These are phyloP conservation scores for Epithele typhae DNA, from an alignment of 768 basidiomycete species.

Conservation along the genomic window DNA sequence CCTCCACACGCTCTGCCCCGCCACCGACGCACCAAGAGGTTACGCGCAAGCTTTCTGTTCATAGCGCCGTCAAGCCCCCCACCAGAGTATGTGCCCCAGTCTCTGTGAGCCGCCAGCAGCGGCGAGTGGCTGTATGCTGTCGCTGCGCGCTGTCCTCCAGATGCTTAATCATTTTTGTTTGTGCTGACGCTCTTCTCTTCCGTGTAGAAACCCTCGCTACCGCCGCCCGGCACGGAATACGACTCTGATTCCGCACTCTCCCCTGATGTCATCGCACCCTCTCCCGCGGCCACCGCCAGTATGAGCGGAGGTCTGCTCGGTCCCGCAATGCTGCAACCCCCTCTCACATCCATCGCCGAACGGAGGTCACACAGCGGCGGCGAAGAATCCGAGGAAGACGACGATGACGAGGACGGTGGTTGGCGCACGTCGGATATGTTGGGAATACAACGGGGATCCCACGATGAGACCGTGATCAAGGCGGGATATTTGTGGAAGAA, in stretches of 20 bases:
- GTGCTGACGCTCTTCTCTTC: constrained; percentile 3
- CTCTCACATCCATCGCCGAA: constrained; percentile 72
- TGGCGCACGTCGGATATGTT: constrained; percentile 53
- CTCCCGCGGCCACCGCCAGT: constrained; percentile 31
- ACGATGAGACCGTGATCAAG: constrained; percentile 74
- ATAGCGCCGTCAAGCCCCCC: constrained; percentile 51
- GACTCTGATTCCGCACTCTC: constrained; percentile 73
- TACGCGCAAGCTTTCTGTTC: constrained; percentile 78
- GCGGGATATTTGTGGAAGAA: constrained; percentile 86
- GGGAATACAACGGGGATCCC: constrained; percentile 41
- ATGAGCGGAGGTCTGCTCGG: constrained; percentile 21
- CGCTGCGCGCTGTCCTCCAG: too few species aligned
- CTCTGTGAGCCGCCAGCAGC: too few species aligned
- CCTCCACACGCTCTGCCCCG: constrained; percentile 31
- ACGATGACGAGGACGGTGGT: constrained; percentile 60
- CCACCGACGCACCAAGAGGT: constrained; percentile 87
- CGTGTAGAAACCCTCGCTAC: constrained; percentile 28
- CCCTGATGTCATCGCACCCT: constrained; percentile 43
- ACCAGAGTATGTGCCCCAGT: constrained; percentile 15
- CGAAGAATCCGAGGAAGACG: constrained; percentile 77
- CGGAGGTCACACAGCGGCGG: constrained; percentile 60
- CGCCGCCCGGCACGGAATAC: constrained; percentile 76
- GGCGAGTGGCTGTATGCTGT: too few species aligned
- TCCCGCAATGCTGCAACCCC: constrained; percentile 39
- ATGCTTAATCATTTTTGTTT: too few species aligned